Evolutionary conservation across 2,329 filamentous ascomycete genomes (phyloP).

Genomic region (Phoma sp.): DNA sequence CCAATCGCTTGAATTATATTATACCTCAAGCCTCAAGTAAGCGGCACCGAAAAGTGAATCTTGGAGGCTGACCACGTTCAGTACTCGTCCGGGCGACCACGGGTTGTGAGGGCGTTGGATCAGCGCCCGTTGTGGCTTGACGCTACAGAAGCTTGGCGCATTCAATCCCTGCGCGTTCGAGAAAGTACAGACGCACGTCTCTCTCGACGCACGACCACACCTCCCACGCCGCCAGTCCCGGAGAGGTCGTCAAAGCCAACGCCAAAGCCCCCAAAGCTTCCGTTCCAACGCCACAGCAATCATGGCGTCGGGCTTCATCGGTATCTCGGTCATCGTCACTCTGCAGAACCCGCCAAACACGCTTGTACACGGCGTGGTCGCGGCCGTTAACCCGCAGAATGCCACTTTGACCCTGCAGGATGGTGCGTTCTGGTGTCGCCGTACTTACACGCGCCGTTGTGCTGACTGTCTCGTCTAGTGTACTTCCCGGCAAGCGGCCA

Average conservation of each 20-base stretch:
- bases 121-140: constrained; percentile 8
- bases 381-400: constrained; percentile 71
- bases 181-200: constrained; percentile 6
- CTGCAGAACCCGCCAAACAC: constrained; percentile 70
- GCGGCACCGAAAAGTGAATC: too few relatives aligned
- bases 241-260: constrained; percentile 12
- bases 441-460: not conserved
- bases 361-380: constrained; percentile 73
- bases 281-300: constrained; percentile 4
- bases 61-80: too few relatives aligned
- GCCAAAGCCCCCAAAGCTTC: not conserved
- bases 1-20: too few relatives aligned
- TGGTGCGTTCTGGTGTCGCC: constrained; percentile 58
- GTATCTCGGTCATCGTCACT: constrained; percentile 77
- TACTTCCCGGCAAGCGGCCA: constrained; percentile 63
- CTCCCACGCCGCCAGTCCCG: constrained; percentile 16
- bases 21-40: too few relatives aligned
- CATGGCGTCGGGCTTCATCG: constrained; percentile 75
- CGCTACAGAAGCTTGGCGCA: constrained; percentile 11
- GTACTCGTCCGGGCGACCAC: too few relatives aligned
- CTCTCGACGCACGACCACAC: constrained; percentile 7
- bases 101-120: constrained; percentile 1
- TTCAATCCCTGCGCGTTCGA: constrained; percentile 12
- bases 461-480: constrained; percentile 44
- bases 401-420: constrained; percentile 71